Base-by-base conservation (phyloP, 106 monocot species). In the Gastrodia elata region DNA sequence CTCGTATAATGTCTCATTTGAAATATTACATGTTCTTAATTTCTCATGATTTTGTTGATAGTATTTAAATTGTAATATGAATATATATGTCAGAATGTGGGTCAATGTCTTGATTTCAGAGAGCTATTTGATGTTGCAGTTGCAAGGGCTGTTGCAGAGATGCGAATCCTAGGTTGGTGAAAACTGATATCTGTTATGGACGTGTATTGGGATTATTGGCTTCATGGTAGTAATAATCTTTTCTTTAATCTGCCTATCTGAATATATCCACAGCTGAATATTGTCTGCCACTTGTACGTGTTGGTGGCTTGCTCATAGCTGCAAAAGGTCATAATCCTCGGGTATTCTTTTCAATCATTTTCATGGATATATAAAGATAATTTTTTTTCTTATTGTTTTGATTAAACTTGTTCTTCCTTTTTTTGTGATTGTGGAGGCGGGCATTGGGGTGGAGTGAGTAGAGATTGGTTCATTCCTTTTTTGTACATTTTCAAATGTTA, bases 91-190 rank as follows among this genome's bases (percentile, higher is more conserved):
- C 88, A 97, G 97, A 90, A 58, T 75, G 90, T 75, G 0, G 93
- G 93, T 78, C 97, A 86, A 74, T 78, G 71, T 71, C 75, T 61
- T 73, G 84, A 87, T 32, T 93, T 82, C 77, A 86, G 97, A 78
- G 93, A 97, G 76, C 22, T 6, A 48, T 97, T 84, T 81, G 97
- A 97, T 84, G 87, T 97, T 65, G 93, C 90, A 72, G 82, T 93
- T 3, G 90, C 97, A 72, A 90, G 97, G 85, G 97, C 97, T 72
- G 97, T 97, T 80, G 93, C 97, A 68, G 97, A 97, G 81, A 84
- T 97, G 93, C 79, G 93, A 73, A 78, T 85, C 73, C 76, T 97
- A 83, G 97, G 93, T 97, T 40, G 35, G 43, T 10, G 20, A 24
- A 39, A 69, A 14, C 0, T 67, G 26, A 6, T 22, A 25, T 36